phyloP scores from a whole-genome alignment of 495 filamentous ascomycete species.

The Evansstolkia leycettana region DNA sequence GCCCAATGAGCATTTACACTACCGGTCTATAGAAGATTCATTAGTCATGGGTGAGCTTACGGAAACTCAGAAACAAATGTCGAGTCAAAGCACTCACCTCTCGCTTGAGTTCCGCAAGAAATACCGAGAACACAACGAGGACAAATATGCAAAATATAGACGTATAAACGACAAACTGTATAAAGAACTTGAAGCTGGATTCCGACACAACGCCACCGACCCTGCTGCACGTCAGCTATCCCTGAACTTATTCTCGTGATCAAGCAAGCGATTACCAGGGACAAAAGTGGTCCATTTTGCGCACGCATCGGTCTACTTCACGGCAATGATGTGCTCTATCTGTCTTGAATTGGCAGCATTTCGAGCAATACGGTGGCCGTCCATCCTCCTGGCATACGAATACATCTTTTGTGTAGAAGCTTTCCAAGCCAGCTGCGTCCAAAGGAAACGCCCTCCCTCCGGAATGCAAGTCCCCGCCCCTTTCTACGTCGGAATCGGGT shows the following conservation, averaged over 20 bases:
- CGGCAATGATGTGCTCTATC: slow-evolving; percentile 79
- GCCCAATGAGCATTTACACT: slow-evolving; percentile 38
- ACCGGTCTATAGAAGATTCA: slow-evolving; percentile 12
- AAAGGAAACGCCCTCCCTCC: slow-evolving; percentile 11
- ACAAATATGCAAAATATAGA: slow-evolving; percentile 51
- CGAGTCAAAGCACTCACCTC: slow-evolving; percentile 16
- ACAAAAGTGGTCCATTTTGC: slow-evolving; percentile 90
- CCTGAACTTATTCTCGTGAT: neutral
- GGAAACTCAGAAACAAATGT: neutral
- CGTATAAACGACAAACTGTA: slow-evolving; percentile 70
- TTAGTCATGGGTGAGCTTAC: no score
- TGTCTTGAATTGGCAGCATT: slow-evolving; percentile 71
- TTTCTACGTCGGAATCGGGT: neutral
- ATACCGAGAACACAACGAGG: slow-evolving; percentile 46
- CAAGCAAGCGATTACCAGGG: slow-evolving; percentile 47
- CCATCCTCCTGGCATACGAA: slow-evolving; percentile 76
- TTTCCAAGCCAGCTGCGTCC: slow-evolving; percentile 25
- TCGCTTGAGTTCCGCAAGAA: slow-evolving; percentile 34
- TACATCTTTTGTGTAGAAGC: slow-evolving; percentile 65
- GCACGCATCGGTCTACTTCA: slow-evolving; percentile 66
- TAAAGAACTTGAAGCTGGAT: slow-evolving; percentile 77
- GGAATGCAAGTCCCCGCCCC: neutral
- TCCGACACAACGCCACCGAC: slow-evolving; percentile 84
- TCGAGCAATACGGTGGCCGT: slow-evolving; percentile 65
- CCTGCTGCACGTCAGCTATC: slow-evolving; percentile 29